Base-by-base conservation (phyloP, 768 basidiomycete genomes). In the Xerocomellus dryophilus region DNA sequence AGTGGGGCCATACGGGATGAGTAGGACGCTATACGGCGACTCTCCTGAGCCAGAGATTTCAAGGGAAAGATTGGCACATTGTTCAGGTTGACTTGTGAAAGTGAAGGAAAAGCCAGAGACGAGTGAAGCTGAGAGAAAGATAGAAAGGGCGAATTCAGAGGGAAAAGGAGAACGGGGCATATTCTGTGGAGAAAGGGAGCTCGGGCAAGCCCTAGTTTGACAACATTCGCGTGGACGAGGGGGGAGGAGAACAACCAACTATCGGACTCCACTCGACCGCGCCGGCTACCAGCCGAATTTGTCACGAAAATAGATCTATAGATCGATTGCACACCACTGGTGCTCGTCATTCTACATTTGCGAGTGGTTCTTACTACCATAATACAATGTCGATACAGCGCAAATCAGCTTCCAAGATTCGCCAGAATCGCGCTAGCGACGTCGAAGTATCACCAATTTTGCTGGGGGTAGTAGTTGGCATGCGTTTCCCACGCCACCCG, bases 61-160 rank as follows among this genome's bases (percentile, higher is more conserved):
- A 21, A 91, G 69, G 39, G 81, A 78, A 39, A 90, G 76, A 59
- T 83, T 80, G 39, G 74, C 67, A 68, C 90, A 93, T 72, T 91
- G 89, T 51, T 76, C 66, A 0, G 90, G 86, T 21, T 77, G 56
- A 53, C 51, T 71, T 7, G 67, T 70, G 57, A 81, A 71, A 25
- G 69, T 62, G 65, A 79, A 81, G 6, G 76, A 74, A 56, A 68
- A 81, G 41, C 65, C 78, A 29, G 69, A 59, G 42, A 67, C 69
- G 43, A 74, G 61, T 7, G 71, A 57, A 4, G 68, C 63, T 6
- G 66, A 64, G 43, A 62, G 56, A 53, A n/a, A 23, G 47, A 67
- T 23, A 43, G 43, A 60, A 31, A 60, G 31, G 35, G 31, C 32
- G 20, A 61, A 15, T 14, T 41, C 20, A 7, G 49, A 39, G 31